Evolutionary conservation across 176 grass and related monocot genomes (phyloP), one percentile per base, ranked within the genome.

Genomic region (Cenchrus fungigraminus): DNA sequence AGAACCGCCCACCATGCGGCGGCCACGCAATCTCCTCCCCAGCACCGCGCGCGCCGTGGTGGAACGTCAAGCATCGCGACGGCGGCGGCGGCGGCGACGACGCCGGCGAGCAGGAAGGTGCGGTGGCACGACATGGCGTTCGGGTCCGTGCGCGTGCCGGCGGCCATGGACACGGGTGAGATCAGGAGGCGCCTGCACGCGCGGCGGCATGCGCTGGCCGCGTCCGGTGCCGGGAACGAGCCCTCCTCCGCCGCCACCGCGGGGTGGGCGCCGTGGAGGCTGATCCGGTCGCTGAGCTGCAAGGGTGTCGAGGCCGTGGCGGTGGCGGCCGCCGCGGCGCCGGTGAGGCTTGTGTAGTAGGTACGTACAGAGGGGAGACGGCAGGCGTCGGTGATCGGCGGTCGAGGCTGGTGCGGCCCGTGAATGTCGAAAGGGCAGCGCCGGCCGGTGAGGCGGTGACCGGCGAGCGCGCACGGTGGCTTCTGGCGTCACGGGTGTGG

Each of bases 261-360:
- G 9, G 80, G 55, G 61, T 87, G 88, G 42, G 79, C 77, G 72
- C 85, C 91, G 8, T 97, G 91, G 94, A 88, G 69, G 64, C 61
- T 97, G 82, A 80, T 97, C 22, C 74, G 91, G 47, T 94, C 89
- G 5, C 83, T 97, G 9, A 97, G 91, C 85, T 97, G 94, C 87
- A 87, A 78, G 65, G 94, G 89, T 68, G 37, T 97, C 31, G 94
- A 91, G 84, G 90, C 84, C 77, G 89, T 87, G n/a, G 87, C 82
- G 34, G 89, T 87, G n/a, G 87, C 82, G 34, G 89, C 86, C 51
- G 78, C 87, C 17, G 58, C 89, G 40, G 81, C 86, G 65, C 91
- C 94, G 10, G 81, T 89, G 76, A 90, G 85, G 71, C 64, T 95
- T 32, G 37, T 84, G 28, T 95, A 92, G 68, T 8, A 46, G 44